Base-by-base conservation (phyloP, 306 rosid species). In the Prunus davidiana region DNA sequence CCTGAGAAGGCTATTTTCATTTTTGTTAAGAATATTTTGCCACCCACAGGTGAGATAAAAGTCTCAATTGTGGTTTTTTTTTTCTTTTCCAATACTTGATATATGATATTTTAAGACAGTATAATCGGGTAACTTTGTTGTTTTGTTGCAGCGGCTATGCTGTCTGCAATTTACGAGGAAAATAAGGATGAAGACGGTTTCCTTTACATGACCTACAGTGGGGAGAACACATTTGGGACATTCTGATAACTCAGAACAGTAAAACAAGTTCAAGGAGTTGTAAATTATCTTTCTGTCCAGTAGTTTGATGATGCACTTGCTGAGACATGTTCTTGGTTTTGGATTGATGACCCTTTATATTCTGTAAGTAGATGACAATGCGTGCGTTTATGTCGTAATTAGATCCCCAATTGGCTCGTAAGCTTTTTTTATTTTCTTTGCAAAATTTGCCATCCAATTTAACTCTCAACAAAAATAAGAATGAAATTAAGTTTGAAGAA, bases 101-200 rank as follows among this genome's bases (percentile, higher is more conserved):
- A 56, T 56, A n/a, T 2, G 28, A 38, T 20, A 15, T 12, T 43
- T 45, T 41, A 38, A 38, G 8, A 3, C 19, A 45, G 55, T 30
- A 20, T 73, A 8, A 63, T 57, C 20, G 8, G 56, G 41, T 34
- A 6, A 34, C 49, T 52, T 73, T 16, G 69, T 74, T 49, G 18
- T 76, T 34, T 78, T 81, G 16, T 51, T 77, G 80, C 83, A 87
- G 89, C 91, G 65, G 86, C 89, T 63, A 71, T 86, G 70, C 81
- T 89, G 86, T 86, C 90, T 45, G 71, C 85, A 67, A 74, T 85
- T 24, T 85, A 87, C 14, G 91, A 89, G 27, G 89, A 87, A 64
- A 64, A 87, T 12, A 86, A 89, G 81, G 91, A 81, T 30, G 93
- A 84, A 75, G 93, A 89, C 77, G 93, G 91, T 49, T 89, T 89